Evolutionary conservation across 139 green algal species (phyloP).

Genomic region (Volvox reticuliferus): DNA sequence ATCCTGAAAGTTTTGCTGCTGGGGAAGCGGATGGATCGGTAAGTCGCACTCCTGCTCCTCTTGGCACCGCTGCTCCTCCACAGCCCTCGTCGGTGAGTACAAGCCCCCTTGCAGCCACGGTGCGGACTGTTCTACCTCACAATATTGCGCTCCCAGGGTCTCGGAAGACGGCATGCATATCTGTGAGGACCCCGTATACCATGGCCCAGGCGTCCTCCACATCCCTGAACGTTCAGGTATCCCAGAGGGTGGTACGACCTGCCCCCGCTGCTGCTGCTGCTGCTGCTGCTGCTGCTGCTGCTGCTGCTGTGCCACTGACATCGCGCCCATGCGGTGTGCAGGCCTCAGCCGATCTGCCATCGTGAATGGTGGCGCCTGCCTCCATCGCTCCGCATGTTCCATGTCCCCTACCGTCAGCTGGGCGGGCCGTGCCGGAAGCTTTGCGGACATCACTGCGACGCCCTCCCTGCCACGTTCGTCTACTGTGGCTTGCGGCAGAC

Average conservation of each 20-base stretch:
- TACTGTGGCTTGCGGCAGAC: neutral
- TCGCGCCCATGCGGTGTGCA: no score
- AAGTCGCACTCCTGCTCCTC: neutral
- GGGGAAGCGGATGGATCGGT: no score
- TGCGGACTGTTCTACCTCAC: no score
- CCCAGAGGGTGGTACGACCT: neutral
- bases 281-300: neutral
- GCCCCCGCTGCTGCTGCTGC: neutral
- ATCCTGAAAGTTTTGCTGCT: no score
- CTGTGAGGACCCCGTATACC: no score
- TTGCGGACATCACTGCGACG: neutral
- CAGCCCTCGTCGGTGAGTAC: no score
- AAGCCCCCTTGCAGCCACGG: no score
- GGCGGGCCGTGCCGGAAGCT: neutral
- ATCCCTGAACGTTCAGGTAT: no score
- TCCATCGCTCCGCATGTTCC: neutral
- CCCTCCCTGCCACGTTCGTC: neutral
- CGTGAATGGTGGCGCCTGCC: neutral
- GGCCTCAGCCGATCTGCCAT: no score
- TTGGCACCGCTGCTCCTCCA: neutral
- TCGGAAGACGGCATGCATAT: no score
- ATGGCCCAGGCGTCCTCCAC: no score
- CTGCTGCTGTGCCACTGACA: neutral
- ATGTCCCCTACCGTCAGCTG: neutral
- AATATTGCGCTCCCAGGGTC: no score